Evolutionary conservation across 768 basidiomycete species (phyloP), one percentile per base, ranked within the genome.

Genomic region (Rhodosporidiobolus sp.): DNA sequence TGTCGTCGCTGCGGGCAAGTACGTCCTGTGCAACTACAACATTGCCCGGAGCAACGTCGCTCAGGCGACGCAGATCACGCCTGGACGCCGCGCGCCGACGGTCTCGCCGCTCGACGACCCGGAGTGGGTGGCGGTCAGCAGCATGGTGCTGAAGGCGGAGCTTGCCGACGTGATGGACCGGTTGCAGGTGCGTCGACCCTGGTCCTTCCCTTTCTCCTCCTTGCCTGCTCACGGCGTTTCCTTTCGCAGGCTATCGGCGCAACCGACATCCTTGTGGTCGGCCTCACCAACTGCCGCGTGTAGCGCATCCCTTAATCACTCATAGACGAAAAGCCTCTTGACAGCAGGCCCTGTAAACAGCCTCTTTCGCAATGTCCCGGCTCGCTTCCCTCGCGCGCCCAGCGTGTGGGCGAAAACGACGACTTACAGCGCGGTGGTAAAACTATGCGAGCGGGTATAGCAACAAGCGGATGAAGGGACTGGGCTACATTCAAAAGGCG

Each of bases 21-120:
- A 93, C 79, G 90, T 94, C 60, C 83, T 94, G 7, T 92, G 93
- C 80, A 89, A 92, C 78, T 99, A 95, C 85, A 98, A 99, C 82
- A 84, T 98, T 75, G 81, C 82, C n/a, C 86, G 92, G 20, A 84
- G 84, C 53, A 83, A 83, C 38, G 84, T 99, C 19, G 76, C 84
- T 20, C 83, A 81, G 4, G 94, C 91, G 2, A 85, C 86, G 0
- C 76, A 78, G 32, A 83, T 98, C 80, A 94, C 95, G 0, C 96
- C 95, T 0, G 96, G 96, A 9, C 84, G 94, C 58, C 83, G 90
- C 69, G 94, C 91, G 3, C 89, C 96, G 28, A 96, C 96, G 9
- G 85, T 99, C 45, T 80, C 79, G 54, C 88, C 89, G 11, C 81
- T 98, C 43, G 96, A 97, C 67, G 85, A 88, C 68, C 85, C 87